Evolutionary conservation across 208 protist species (phyloP).

Genomic region (Trichomonas gallinae): DNA sequence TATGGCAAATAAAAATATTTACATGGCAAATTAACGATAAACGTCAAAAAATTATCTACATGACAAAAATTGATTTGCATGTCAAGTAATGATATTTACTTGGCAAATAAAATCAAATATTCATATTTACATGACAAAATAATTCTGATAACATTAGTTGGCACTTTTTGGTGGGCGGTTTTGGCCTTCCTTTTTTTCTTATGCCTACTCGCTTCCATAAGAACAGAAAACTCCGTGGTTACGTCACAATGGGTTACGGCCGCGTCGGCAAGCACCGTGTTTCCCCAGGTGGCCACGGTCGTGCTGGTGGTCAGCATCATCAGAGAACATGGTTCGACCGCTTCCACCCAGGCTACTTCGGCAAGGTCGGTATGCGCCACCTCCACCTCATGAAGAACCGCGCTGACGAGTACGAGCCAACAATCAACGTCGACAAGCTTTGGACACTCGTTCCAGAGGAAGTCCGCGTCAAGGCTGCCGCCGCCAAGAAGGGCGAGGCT

Average conservation of each 20-base stretch:
- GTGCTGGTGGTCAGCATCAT: constrained; percentile 97
- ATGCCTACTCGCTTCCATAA: constrained; percentile 40
- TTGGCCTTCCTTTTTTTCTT: not conserved
- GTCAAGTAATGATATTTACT: too few relatives aligned
- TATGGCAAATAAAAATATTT: too few relatives aligned
- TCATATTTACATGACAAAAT: too few relatives aligned
- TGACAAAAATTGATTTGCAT: too few relatives aligned
- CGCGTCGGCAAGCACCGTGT: constrained; percentile 93
- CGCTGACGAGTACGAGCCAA: constrained; percentile 65
- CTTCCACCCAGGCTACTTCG: constrained; percentile 99
- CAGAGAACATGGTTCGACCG: constrained; percentile 93
- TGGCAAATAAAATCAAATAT: too few relatives aligned
- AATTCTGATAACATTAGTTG: not conserved
- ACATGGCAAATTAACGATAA: too few relatives aligned
- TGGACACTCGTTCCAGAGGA: constrained; percentile 85
- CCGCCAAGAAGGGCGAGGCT: constrained; percentile 57
- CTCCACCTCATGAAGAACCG: constrained; percentile 78
- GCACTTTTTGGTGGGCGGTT: not conserved
- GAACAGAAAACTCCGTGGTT: constrained; percentile 45
- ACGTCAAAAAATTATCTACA: too few relatives aligned
- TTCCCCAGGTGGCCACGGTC: constrained; percentile 98
- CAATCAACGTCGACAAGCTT: constrained; percentile 95
- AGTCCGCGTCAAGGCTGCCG: constrained; percentile 49
- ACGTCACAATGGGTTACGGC: constrained; percentile 44
- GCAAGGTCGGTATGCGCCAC: constrained; percentile 98